Base-by-base conservation (phyloP, 352 stramenopile species). In the Phytophthora brassicae region DNA sequence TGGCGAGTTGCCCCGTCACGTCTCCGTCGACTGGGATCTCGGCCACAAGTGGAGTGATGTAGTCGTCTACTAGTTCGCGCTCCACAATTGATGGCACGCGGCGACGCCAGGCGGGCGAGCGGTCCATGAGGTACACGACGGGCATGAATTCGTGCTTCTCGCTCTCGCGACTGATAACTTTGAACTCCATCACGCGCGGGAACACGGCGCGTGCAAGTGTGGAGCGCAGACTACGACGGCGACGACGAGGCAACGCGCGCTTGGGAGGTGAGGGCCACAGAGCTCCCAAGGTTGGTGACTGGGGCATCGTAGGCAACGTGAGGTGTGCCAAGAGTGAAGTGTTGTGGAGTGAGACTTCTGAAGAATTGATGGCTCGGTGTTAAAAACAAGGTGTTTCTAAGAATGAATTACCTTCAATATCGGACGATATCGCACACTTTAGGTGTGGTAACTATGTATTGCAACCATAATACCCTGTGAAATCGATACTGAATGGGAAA, bases 61-160 rank as follows among this genome's bases (percentile, higher is more conserved):
- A 89, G 51, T 85, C 70, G 42, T 86, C 69, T 3, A 89, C 59
- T 28, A 90, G 52, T 33, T 78, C 70, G 42, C 56, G 68, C 67
- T 88, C 81, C 33, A 90, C 60, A 13, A 71, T 46, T 2, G 55
- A 52, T 1, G 81, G 81, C 44, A 90, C 75, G 60, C 75, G 79
- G 42, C 62, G 60, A 24, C 52, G 55, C 79, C 79, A 91, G 33
- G 68, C 73, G 3, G 65, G 54, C 13, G 79, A 86, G 33, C 81
- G 79, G 39, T 89, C 77, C 38, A 89, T 79, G 35, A 91, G 55
- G 53, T 89, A 91, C 31, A 91, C 74, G 19, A 88, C 74, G 1
- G 81, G 81, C 77, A 89, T 88, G 64, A 89, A 86, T 68, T 89
- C 79, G 70, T 90, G 81, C 71, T 88, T 89, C 48, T 88, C 75